Conservation (phyloP, 2,329 filamentous ascomycete genomes). For the Fusarium sp. region DNA sequence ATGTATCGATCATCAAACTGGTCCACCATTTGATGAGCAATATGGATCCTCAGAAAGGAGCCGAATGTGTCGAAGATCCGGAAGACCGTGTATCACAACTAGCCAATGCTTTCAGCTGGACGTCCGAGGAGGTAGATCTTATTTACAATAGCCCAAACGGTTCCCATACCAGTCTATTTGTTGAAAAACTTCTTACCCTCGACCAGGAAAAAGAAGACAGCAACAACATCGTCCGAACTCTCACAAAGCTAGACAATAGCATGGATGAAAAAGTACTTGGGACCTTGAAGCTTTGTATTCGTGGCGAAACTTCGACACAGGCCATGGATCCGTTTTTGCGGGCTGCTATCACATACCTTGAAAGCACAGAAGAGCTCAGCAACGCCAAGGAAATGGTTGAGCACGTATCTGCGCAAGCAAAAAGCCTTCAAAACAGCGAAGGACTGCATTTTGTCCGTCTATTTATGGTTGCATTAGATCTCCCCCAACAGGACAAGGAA, state of each 20-base stretch:
- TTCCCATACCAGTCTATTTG: conserved; percentile 61
- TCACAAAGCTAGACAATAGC: conserved; percentile 65
- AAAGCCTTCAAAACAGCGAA: conserved; percentile 60
- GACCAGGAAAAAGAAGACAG: conserved; percentile 67
- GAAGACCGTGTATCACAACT: conserved; percentile 55
- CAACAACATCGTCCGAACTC: conserved; percentile 66
- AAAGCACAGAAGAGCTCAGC: conserved; percentile 52
- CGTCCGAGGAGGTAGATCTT: conserved; percentile 59
- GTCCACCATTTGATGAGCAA: conserved; percentile 59
- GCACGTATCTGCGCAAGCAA: conserved; percentile 60
- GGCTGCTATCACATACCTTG: conserved; percentile 67
- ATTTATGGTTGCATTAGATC: conserved; percentile 48
- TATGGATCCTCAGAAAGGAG: conserved; percentile 55
- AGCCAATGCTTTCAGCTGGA: conserved; percentile 58
- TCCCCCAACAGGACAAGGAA: conserved; percentile 47
- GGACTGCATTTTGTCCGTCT: conserved; percentile 64
- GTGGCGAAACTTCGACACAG: conserved; percentile 56
- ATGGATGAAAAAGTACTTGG: conserved; percentile 66
- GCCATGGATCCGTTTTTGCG: conserved; percentile 68
- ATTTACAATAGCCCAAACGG: conserved; percentile 56
- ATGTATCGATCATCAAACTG: conserved; percentile 65
- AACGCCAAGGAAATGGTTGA: conserved; percentile 56
- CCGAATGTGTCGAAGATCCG: conserved; percentile 53
- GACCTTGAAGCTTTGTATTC: conserved; percentile 67
- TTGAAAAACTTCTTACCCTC: conserved; percentile 74